Evolutionary conservation across 768 basidiomycete species (phyloP), one percentile per base, ranked within the genome.

Genomic region (Tylopilus vinaceipallidus): DNA sequence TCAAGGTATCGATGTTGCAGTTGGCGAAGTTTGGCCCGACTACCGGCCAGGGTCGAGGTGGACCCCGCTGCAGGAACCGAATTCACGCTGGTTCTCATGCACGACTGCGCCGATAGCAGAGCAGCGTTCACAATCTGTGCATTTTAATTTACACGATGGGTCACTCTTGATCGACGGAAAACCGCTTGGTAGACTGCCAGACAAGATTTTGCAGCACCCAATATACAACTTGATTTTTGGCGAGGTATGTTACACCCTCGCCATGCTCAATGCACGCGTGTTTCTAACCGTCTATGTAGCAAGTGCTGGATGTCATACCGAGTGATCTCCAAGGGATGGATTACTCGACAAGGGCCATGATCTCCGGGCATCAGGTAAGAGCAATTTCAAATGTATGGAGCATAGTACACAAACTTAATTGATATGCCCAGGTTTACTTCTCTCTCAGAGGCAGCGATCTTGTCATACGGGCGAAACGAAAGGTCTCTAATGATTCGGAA

Each of bases 141-240:
- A 60, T 13, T 37, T 58, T 8, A 59, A 69, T 27, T 4, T 65
- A 14, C 40, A 65, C 0, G 55, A 62, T 19, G 68, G 68, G 1
- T 49, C 55, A 1, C 55, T 69, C 12, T 42, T 70, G 33, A 57
- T 69, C 4, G 47, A 67, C 11, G 69, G 63, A 3, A 63, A 54
- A 32, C 57, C 63, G 0, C 20, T 69, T 6, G 62, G 59, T 0
- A 51, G 57, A 24, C 52, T 69, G 4, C 67, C 69, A 0, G 22
- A 24, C 5, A 40, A 17, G 4, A 57, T 68, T 24, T 39, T 42
- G 32, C 42, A 30, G 3, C 65, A 62, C 35, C 40, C 61, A 2
- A 40, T 53, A 1, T 69, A 67, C 29, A 44, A 16, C 24, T 24
- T 42, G 0, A 35, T 70, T 3, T 63, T 69, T 43, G 55, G 56